Evolutionary conservation across 2,329 filamentous ascomycete genomes (phyloP).

Genomic region (Tolypocladium nubicola): DNA sequence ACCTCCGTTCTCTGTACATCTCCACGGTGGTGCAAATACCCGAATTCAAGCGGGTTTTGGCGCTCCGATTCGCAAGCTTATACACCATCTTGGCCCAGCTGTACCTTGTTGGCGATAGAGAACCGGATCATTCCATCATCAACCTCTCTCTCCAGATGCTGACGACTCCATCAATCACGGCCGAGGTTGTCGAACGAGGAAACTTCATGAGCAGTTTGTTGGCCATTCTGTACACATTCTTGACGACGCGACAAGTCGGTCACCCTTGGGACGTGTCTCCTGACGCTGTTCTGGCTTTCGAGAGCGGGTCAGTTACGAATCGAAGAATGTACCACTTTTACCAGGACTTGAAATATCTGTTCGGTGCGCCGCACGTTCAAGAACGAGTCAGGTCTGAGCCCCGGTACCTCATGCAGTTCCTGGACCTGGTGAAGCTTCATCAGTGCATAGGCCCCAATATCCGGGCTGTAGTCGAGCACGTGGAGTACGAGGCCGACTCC

Average conservation of each 20-base stretch:
- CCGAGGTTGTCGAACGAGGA: constrained; percentile 86
- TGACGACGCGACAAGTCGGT: constrained; percentile 91
- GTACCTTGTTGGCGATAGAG: constrained; percentile 89
- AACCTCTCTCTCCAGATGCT: constrained; percentile 94
- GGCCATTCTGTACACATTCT: constrained; percentile 93
- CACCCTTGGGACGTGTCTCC: constrained; percentile 84
- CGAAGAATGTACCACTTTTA: constrained; percentile 97
- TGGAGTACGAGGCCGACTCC: constrained; percentile 95
- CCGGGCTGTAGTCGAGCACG: constrained; percentile 82
- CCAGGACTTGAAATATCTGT: constrained; percentile 82
- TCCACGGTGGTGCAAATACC: constrained; percentile 93
- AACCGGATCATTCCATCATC: constrained; percentile 97
- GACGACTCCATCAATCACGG: constrained; percentile 91
- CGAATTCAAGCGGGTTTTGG: constrained; percentile 88
- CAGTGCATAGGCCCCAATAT: constrained; percentile 96
- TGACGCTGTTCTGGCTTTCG: constrained; percentile 79
- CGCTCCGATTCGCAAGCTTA: constrained; percentile 84
- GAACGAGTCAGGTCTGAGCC: constrained; percentile 72
- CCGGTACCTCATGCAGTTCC: constrained; percentile 84
- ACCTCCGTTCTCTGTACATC: constrained; percentile 88
- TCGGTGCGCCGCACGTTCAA: constrained; percentile 81
- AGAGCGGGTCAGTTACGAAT: constrained; percentile 90
- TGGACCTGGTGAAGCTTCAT: constrained; percentile 90
- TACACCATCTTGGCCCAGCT: constrained; percentile 91
- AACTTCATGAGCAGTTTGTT: constrained; percentile 94